phyloP scores from a whole-genome alignment of 306 rosid genomes.

The Carpinus viminea region DNA sequence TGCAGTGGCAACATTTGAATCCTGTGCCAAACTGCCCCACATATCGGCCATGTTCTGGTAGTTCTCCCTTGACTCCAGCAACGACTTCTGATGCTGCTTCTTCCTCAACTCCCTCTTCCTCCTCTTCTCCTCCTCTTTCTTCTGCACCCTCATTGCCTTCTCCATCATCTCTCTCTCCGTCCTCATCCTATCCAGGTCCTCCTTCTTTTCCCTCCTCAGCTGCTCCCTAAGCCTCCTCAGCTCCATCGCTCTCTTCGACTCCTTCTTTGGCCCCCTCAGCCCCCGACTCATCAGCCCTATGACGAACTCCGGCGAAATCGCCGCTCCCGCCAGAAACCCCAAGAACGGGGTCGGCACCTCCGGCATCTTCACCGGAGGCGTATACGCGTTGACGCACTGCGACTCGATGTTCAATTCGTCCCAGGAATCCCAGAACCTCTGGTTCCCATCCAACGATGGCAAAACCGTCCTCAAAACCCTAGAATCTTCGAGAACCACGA shows the following conservation, averaged over 20 bases:
- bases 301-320: slow-evolving; percentile 27
- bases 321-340: slow-evolving; percentile 40
- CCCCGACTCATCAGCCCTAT: slow-evolving; percentile 4
- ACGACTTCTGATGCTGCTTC: slow-evolving; percentile 46
- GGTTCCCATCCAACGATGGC: slow-evolving; percentile 60
- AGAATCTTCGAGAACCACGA: slow-evolving; percentile 79
- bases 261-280: slow-evolving; percentile 48
- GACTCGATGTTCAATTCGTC: slow-evolving; percentile 60
- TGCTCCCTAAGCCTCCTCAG: slow-evolving; percentile 57
- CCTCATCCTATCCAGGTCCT: slow-evolving; percentile 47
- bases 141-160: slow-evolving; percentile 43
- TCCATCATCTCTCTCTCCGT: slow-evolving; percentile 58
- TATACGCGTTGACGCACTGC: slow-evolving; percentile 68
- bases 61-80: slow-evolving; percentile 42
- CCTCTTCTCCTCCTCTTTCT: slow-evolving; percentile 65
- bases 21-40: slow-evolving; percentile 64
- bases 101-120: slow-evolving; percentile 45
- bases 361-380: slow-evolving; percentile 76
- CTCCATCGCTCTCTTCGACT: slow-evolving; percentile 63
- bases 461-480: slow-evolving; percentile 72
- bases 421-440: slow-evolving; percentile 74
- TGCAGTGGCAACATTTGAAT: slow-evolving; percentile 46
- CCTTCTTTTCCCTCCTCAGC: slow-evolving; percentile 56
- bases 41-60: slow-evolving; percentile 38
- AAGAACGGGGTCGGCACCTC: slow-evolving; percentile 62